phyloP scores from a whole-genome alignment of 345 rosid genomes.

The Aquilaria sinensis region DNA sequence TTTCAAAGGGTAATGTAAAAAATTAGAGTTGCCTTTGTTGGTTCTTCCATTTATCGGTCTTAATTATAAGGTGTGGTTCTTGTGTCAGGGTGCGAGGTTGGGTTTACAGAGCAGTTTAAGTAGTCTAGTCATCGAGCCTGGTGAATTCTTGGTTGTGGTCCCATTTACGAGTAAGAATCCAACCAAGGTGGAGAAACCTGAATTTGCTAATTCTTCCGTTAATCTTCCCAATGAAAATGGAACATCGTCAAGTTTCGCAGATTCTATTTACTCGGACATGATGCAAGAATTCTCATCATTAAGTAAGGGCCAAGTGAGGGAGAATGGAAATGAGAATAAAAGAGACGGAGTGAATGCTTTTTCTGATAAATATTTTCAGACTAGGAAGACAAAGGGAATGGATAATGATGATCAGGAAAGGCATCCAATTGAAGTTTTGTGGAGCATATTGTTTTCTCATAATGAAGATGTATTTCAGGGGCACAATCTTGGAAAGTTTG shows the following conservation, averaged over 20 bases:
- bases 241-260: conserved; percentile 38
- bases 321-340: conserved; percentile 15
- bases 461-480: conserved; percentile 36
- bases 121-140: conserved; percentile 25
- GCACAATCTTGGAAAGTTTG: conserved; percentile 45
- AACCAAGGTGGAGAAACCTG: conserved; percentile 25
- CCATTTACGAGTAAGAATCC: conserved; percentile 62
- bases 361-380: conserved; percentile 12
- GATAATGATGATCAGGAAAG: conserved; percentile 21
- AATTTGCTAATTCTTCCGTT: conserved; percentile 23
- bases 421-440: conserved; percentile 33
- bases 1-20: not conserved
- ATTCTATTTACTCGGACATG: conserved; percentile 53
- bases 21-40: not conserved
- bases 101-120: conserved; percentile 32
- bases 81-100: conserved; percentile 60
- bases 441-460: conserved; percentile 39
- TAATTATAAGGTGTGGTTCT: not conserved
- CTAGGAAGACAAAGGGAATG: conserved; percentile 39
- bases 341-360: conserved; percentile 5
- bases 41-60: conserved; percentile 2
- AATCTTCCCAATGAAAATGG: conserved; percentile 11
- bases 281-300: conserved; percentile 42
- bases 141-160: conserved; percentile 62
- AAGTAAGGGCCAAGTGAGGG: conserved; percentile 16